Base-by-base conservation (phyloP, 106 monocot genomes). In the Hemerocallis citrina region DNA sequence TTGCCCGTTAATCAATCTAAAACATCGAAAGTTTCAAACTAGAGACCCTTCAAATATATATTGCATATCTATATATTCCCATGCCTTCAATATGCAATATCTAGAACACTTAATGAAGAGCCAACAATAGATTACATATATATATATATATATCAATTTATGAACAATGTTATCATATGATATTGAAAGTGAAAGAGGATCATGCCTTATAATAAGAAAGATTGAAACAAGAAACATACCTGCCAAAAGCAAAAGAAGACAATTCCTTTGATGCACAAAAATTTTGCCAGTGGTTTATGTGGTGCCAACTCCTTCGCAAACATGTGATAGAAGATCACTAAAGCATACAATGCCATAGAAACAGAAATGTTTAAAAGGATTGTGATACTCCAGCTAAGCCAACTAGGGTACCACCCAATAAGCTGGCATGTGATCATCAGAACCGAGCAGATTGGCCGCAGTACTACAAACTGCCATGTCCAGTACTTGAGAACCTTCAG, bases 191-290 rank as follows among this genome's bases (percentile, higher is more conserved):
- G n/a, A n/a, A n/a, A n/a, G n/a, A n/a, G n/a, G n/a, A n/a, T n/a
- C n/a, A n/a, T 44, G 17, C 15, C 17, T 17, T 19, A 12, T 16
- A 44, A 44, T 14, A 44, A n/a, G n/a, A 43, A 22, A 32, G 15
- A 32, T 10, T 25, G 11, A 25, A 13, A 17, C 13, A 14, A 59
- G 17, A 6, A 47, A 1, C 9, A 55, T 81, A 91, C 96, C 96
- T 98, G 96, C 96, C 96, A 98, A 63, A 98, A 98, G 77, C 84
- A 84, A 47, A 98, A 98, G 77, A 98, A 98, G 57, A 96, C 96
- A 34, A 96, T 80, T 43, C 96, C 96, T 67, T 96, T 91, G 74
- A 96, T 84, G 81, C 90, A 96, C 76, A 96, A 43, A 73, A 98
- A 98, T 65, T 98, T 98, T 27, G 96, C 63, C 33, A 98, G 47